phyloP scores from a whole-genome alignment of 208 protist genomes.

The Trypanosoma cruzi region DNA sequence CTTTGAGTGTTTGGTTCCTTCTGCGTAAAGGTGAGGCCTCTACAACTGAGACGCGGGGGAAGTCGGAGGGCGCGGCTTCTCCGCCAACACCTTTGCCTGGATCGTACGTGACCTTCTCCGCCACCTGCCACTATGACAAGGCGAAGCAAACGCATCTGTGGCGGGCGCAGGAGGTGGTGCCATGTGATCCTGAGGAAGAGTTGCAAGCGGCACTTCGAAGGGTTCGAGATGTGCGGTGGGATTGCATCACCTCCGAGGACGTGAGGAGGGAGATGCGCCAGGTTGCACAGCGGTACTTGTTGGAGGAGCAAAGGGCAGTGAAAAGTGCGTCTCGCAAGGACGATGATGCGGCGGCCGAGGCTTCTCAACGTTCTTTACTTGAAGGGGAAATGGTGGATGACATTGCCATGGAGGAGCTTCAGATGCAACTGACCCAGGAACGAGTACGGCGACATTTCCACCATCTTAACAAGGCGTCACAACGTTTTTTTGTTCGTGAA shows the following conservation, averaged over 20 bases:
- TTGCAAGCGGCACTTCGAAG: constrained; percentile 4
- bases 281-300: constrained; percentile 1
- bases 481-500: constrained; percentile 18
- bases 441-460: background rate
- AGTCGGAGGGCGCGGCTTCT: background rate
- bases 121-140: constrained; percentile 13
- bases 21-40: background rate
- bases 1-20: constrained; percentile 28
- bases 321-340: background rate
- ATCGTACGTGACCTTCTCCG: constrained; percentile 21
- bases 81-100: background rate
- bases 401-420: background rate
- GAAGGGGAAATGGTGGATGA: background rate
- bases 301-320: background rate
- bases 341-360: background rate
- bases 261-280: constrained; percentile 11
- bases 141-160: constrained; percentile 11
- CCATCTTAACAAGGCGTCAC: background rate
- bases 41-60: background rate
- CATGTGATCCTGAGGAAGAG: constrained; percentile 17
- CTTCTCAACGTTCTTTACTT: background rate
- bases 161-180: constrained; percentile 12
- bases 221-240: constrained; percentile 21
- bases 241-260: constrained; percentile 19
- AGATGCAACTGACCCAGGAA: constrained; percentile 1